A percentile compares a stretch with the other conserved stretches of the same genome.
phyloP scores from a whole-genome alignment of 495 filamentous ascomycete species.

The Daldinia grandis region DNA sequence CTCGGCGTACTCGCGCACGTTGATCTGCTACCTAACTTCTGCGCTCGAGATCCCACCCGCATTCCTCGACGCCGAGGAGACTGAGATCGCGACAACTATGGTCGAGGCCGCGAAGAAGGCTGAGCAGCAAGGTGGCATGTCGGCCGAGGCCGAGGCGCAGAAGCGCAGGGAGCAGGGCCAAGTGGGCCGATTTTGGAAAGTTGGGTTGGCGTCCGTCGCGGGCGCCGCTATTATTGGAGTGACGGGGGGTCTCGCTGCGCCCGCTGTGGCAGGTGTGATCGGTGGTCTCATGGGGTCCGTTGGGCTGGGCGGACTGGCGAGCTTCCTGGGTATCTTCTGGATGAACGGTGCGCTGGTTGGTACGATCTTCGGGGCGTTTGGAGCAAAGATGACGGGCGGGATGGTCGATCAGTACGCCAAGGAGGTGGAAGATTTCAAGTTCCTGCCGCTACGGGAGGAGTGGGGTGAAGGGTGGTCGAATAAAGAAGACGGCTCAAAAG shows the following conservation, averaged over 20 bases:
- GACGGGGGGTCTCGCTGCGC: slow-evolving; percentile 87
- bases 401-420: slow-evolving; percentile 86
- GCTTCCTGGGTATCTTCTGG: slow-evolving; percentile 83
- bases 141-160: slow-evolving; percentile 72
- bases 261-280: slow-evolving; percentile 85
- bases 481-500: slow-evolving; percentile 32
- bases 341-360: slow-evolving; percentile 84
- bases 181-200: slow-evolving; percentile 77
- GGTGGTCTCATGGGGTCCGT: slow-evolving; percentile 87
- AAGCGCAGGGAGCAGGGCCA: slow-evolving; percentile 71
- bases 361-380: slow-evolving; percentile 86
- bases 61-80: slow-evolving; percentile 71
- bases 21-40: slow-evolving; percentile 71
- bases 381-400: slow-evolving; percentile 82
- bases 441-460: slow-evolving; percentile 72
- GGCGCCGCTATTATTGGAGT: slow-evolving; percentile 88
- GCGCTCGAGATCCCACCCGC: slow-evolving; percentile 68
- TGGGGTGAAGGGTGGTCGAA: slow-evolving; percentile 47
- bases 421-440: slow-evolving; percentile 88
- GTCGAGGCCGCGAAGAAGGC: slow-evolving; percentile 59
- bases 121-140: slow-evolving; percentile 67
- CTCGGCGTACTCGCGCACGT: slow-evolving; percentile 71
- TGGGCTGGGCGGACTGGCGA: slow-evolving; percentile 82
- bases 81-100: slow-evolving; percentile 74
- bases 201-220: slow-evolving; percentile 85